Base-by-base conservation (phyloP, 306 rosid species). In the Vigna mungo region DNA sequence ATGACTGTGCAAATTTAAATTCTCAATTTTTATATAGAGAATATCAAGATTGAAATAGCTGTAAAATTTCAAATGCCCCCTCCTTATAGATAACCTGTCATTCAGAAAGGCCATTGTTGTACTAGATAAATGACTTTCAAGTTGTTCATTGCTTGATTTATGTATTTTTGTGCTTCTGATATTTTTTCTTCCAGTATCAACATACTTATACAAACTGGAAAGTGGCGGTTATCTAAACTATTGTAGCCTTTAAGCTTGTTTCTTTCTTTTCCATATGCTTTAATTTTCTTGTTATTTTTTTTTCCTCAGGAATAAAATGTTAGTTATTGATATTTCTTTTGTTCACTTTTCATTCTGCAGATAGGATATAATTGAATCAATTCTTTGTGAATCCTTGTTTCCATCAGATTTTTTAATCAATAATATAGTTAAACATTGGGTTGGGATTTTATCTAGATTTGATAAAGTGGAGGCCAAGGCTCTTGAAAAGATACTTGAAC, bases 391-490 rank as follows among this genome's bases (percentile, higher is more conserved):
- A 78, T 95, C 92, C 60, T 81, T 95, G 36, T 92, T 95, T 84
- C 97, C 99, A 60, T 81, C 85, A 58, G 89, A 89, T 72, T 89
- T 82, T 72, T 85, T 94, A 20, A 68, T 88, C 71, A 88, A 89
- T 83, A 84, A 90, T 80, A 88, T 79, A 82, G 97, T 95, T 82
- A 92, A 85, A 72, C 97, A 75, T 62, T 95, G 95, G 97, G 78
- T 87, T 74, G 87, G 89, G 76, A 84, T 92, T 72, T 95, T 89
- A 84, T 89, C 92, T 49, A 81, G 81, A 61, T 85, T 95, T 86
- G 98, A 92, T 76, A 86, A 89, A 72, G 89, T 92, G 79, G 97
- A 95, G 86, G 88, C 86, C 68, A 95, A 89, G 90, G 97, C 97
- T 84, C 91, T 95, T 77, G 99, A 92, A 89, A 92, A 87, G 87